Percentiles rank a stretch among this genome's conserved stretches.
phyloP scores from a whole-genome alignment of 1,284 basidiomycete species.

The Tylopilus sp. region DNA sequence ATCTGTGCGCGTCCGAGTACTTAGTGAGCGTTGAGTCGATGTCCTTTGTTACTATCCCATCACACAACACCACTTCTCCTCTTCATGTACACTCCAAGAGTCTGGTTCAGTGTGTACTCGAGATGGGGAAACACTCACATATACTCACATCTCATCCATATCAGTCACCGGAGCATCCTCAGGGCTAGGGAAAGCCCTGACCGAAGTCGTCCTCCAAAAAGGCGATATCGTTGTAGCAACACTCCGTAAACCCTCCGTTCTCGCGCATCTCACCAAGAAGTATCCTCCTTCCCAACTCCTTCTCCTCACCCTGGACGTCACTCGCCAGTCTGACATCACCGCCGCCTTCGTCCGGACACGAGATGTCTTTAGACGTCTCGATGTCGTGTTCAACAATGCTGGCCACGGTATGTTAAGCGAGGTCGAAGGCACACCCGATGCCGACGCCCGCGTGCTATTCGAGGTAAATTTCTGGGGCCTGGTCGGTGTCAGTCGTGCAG shows the following conservation, averaged over 20 bases:
- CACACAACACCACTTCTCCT: too few relatives aligned
- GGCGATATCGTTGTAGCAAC: conserved; percentile 36
- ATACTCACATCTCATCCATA: neutral
- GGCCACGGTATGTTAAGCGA: conserved; percentile 11
- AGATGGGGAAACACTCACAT: neutral
- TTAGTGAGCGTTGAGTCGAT: too few relatives aligned
- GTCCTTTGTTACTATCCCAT: too few relatives aligned
- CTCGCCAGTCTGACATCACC: conserved; percentile 12
- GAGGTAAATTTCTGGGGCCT: conserved; percentile 19
- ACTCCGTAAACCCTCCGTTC: conserved; percentile 28
- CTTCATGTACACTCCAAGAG: neutral
- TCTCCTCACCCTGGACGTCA: conserved; percentile 19
- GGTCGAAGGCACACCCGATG: conserved; percentile 11
- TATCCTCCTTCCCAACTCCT: conserved; percentile 14
- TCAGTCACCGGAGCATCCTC: conserved; percentile 37
- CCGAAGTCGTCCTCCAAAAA: conserved; percentile 28
- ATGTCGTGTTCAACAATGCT: conserved; percentile 26
- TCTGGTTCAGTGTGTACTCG: conserved; percentile 14
- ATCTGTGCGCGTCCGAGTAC: too few relatives aligned
- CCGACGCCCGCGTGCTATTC: conserved; percentile 12
- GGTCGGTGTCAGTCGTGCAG: conserved; percentile 7
- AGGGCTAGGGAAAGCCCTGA: conserved; percentile 32
- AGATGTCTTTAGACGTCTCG: conserved; percentile 14
- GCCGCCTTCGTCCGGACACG: conserved; percentile 11
- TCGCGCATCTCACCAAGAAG: conserved; percentile 19